Percentiles rank a stretch among this genome's conserved stretches.
These are phyloP conservation scores for Termitomyces sp. DNA, from an alignment of 1,284 basidiomycete genomes.

Conservation along the genomic window DNA sequence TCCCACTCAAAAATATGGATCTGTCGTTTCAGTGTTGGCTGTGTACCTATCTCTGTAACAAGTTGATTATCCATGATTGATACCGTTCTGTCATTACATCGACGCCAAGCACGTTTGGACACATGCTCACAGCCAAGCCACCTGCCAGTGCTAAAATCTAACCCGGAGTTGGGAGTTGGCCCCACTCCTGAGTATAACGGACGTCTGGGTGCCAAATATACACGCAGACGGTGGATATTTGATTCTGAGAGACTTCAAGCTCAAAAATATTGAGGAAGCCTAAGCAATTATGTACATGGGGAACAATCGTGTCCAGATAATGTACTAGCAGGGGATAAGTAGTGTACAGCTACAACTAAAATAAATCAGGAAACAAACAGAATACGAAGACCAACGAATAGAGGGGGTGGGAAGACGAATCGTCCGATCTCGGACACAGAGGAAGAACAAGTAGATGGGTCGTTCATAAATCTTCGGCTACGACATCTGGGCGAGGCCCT, in stretches of 20 bases:
- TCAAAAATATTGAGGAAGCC: background rate
- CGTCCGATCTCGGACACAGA: background rate
- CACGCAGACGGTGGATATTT: conserved; percentile 6
- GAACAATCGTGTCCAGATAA: conserved; percentile 1
- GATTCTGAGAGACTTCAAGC: conserved; percentile 2
- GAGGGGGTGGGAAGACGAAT: background rate
- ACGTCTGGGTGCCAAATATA: conserved; percentile 1
- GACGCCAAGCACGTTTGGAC: conserved; percentile 15
- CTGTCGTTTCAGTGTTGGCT: conserved; percentile 6
- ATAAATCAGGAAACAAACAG: conserved; percentile 11
- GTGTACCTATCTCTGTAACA: conserved; percentile 10
- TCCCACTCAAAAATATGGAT: conserved; percentile 17
- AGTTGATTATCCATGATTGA: conserved; percentile 9
- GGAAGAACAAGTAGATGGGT: background rate
- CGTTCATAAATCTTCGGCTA: conserved; percentile 24
- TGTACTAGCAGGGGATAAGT: conserved; percentile 4
- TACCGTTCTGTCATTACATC: conserved; percentile 1
- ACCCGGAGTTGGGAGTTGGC: conserved; percentile 8
- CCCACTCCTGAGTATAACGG: background rate
- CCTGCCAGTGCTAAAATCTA: conserved; percentile 10
- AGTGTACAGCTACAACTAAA: conserved; percentile 15
- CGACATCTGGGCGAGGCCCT: conserved; percentile 31
- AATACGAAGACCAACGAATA: background rate
- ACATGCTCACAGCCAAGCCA: conserved; percentile 19
- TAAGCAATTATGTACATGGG: conserved; percentile 11